Conservation (phyloP, 106 monocot genomes). For the Acanthochlamys bracteata region DNA sequence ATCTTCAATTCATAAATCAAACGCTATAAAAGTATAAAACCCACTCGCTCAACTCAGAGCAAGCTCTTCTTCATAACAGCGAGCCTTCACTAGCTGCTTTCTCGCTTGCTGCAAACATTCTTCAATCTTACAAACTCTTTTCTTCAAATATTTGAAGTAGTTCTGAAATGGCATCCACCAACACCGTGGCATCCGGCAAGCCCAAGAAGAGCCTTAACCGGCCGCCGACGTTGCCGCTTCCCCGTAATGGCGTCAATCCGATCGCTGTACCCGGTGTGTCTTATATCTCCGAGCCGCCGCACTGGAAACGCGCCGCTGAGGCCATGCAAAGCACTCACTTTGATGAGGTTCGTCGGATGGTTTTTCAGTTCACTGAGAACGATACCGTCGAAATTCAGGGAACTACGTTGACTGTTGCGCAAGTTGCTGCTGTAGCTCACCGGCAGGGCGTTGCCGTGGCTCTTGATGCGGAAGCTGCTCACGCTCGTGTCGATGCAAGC, state of each 20-base stretch:
- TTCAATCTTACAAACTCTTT: not conserved
- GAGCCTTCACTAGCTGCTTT: no score
- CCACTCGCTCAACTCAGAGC: no score
- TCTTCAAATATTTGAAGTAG: no score
- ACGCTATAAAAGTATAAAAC: no score
- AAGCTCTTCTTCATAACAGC: no score
- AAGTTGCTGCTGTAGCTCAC: conserved; percentile 23
- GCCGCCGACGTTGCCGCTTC: conserved; percentile 5
- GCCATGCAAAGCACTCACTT: conserved; percentile 26
- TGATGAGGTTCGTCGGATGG: conserved; percentile 28
- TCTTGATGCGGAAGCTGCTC: conserved; percentile 11
- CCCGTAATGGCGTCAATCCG: conserved; percentile 16
- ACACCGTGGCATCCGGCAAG: not conserved
- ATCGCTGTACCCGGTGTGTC: conserved; percentile 16
- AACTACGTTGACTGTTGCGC: conserved; percentile 28
- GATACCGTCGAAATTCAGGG: conserved; percentile 21
- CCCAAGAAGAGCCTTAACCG: not conserved
- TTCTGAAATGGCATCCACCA: no score
- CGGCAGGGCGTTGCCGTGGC: conserved; percentile 1
- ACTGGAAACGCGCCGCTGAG: conserved; percentile 31
- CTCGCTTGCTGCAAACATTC: not conserved
- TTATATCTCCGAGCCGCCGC: conserved; percentile 15
- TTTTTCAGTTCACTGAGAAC: conserved; percentile 13
- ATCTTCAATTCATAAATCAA: no score
- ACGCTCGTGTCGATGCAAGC: conserved; percentile 25